Evolutionary conservation across 441 rosid genomes (phyloP).

Genomic region (Cnidoscolus chayamansa): DNA sequence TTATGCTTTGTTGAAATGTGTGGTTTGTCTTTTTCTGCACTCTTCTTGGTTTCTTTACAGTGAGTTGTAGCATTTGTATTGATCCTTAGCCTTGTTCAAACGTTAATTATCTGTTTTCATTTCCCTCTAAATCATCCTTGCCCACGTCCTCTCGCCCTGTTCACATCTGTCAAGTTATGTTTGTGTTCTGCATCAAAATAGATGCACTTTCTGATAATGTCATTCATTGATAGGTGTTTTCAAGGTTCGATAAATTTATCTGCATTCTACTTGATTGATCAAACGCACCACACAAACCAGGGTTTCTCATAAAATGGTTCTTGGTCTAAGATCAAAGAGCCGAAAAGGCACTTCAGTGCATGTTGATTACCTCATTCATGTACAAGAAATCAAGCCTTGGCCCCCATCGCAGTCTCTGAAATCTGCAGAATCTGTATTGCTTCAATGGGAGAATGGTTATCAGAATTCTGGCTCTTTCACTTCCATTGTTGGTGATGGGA

Average conservation of each 20-base stretch:
- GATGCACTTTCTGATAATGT: neutral
- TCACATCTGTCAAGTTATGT: neutral
- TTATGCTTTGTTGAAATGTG: slow-evolving; percentile 19
- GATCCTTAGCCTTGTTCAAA: neutral
- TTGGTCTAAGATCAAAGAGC: slow-evolving; percentile 67
- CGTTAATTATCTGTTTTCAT: slow-evolving; percentile 3
- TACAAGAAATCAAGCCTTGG: slow-evolving; percentile 82
- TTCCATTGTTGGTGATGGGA: slow-evolving; percentile 50
- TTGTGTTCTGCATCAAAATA: neutral
- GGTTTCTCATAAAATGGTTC: slow-evolving; percentile 51
- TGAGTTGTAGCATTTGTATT: slow-evolving; percentile 6
- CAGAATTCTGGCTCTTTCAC: slow-evolving; percentile 59
- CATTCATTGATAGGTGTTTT: neutral
- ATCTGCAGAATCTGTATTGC: slow-evolving; percentile 47
- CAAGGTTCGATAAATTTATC: slow-evolving; percentile 14
- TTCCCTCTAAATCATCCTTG: neutral
- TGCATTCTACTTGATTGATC: slow-evolving; percentile 8
- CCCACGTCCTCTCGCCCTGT: neutral
- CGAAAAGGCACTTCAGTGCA: slow-evolving; percentile 44
- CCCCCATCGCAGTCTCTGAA: slow-evolving; percentile 48
- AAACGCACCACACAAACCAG: slow-evolving; percentile 3
- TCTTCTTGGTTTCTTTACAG: slow-evolving; percentile 8
- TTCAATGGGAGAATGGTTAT: slow-evolving; percentile 75
- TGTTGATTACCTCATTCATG: slow-evolving; percentile 50
- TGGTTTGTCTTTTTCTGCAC: neutral